A percentile compares a stretch with the other conserved stretches of the same genome.
Conservation (phyloP, 345 rosid species). For the Moringa oleifera region DNA sequence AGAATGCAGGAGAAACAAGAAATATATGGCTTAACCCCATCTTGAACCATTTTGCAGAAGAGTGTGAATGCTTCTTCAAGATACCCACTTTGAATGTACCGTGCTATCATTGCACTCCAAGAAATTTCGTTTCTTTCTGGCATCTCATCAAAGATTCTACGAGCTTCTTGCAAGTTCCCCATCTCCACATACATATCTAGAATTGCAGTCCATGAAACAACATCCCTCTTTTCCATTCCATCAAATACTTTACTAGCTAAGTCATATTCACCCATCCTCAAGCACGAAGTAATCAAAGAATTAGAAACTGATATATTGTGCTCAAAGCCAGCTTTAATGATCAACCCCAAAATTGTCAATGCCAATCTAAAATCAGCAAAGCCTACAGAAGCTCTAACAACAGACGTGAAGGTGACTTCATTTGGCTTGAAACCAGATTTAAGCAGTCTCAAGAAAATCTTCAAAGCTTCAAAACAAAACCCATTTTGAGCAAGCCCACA, state of each 20-base stretch:
- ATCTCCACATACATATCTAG: slow-evolving; percentile 40
- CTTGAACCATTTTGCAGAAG: slow-evolving; percentile 34
- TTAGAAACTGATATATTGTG: slow-evolving; percentile 37
- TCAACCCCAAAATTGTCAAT: slow-evolving; percentile 34
- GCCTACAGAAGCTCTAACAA: slow-evolving; percentile 37
- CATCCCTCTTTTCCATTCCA: slow-evolving; percentile 42
- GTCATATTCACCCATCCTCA: slow-evolving; percentile 39
- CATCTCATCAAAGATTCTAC: slow-evolving; percentile 47
- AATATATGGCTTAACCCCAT: slow-evolving; percentile 29
- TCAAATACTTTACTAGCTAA: slow-evolving; percentile 40
- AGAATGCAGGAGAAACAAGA: slow-evolving; percentile 41
- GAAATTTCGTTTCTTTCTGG: slow-evolving; percentile 55
- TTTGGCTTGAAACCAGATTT: slow-evolving; percentile 44
- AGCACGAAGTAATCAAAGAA: slow-evolving; percentile 42
- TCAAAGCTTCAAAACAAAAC: slow-evolving; percentile 32
- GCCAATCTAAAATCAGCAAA: slow-evolving; percentile 31
- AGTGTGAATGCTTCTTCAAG: slow-evolving; percentile 39
- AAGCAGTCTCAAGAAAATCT: slow-evolving; percentile 35
- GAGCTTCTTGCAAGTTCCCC: slow-evolving; percentile 43
- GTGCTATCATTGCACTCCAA: slow-evolving; percentile 56
- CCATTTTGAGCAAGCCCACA: slow-evolving; percentile 51
- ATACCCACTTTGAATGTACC: slow-evolving; percentile 49
- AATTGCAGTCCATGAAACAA: slow-evolving; percentile 57
- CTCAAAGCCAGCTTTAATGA: slow-evolving; percentile 45
- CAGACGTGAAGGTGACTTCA: slow-evolving; percentile 40